These are phyloP conservation scores for Melanomma pulvis-pyrius DNA, from an alignment of 495 filamentous ascomycete genomes.

Conservation along the genomic window DNA sequence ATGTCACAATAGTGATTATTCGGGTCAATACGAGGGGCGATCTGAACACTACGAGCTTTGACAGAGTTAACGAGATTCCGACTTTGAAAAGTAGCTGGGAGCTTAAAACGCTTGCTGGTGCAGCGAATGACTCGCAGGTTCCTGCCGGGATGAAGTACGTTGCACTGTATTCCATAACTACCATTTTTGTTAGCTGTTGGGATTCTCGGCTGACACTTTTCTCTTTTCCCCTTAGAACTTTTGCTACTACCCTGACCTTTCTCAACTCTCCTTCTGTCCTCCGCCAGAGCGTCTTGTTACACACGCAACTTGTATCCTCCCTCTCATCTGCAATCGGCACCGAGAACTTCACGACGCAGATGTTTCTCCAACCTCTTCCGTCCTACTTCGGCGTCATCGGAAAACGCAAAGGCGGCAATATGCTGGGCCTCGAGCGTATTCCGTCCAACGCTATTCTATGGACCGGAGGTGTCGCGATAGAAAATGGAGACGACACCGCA, in stretches of 20 bases:
- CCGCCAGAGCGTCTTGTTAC: neutral
- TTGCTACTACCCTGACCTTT: neutral
- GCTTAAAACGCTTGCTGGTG: neutral
- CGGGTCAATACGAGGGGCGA: neutral
- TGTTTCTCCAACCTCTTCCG: conserved; percentile 45
- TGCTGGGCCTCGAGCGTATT: conserved; percentile 38
- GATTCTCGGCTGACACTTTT: too few relatives aligned
- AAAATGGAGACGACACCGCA: neutral
- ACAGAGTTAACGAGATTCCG: neutral
- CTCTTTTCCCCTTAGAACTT: neutral
- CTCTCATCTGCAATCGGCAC: conserved; percentile 1
- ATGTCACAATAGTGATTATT: conserved; percentile 7
- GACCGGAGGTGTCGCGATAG: neutral
- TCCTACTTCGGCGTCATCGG: conserved; percentile 34
- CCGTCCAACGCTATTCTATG: conserved; percentile 8
- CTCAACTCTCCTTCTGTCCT: neutral
- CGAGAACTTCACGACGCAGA: conserved; percentile 22
- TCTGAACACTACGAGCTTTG: neutral
- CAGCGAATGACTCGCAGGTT: neutral
- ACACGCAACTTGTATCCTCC: neutral
- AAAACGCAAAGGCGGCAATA: conserved; percentile 42
- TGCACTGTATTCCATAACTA: neutral
- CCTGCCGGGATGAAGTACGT: neutral
- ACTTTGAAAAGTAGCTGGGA: neutral
- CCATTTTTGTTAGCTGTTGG: neutral